Evolutionary conservation across 169 alveolate genomes (phyloP), one percentile per base, ranked within the genome.

Genomic region (Eimeria falciformis): DNA sequence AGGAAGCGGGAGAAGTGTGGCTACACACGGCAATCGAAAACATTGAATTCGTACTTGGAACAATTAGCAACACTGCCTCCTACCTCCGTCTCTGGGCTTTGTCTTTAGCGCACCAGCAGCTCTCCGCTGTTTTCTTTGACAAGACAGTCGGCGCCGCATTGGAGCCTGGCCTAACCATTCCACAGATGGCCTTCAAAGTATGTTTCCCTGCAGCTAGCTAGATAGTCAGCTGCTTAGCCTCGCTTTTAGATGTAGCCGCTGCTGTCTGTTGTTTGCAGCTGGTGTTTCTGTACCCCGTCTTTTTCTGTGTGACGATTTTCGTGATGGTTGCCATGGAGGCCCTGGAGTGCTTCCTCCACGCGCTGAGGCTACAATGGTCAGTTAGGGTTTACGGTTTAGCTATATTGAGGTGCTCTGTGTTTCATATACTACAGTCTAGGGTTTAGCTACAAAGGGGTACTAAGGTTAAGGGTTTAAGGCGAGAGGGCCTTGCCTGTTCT

Each of bases 41-140:
- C 21, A 99, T 99, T 58, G 99, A 99, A 96, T 99, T 98, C 93
- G 97, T 98, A 21, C 96, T 99, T 85, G 99, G 99, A 5, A 95
- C 95, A 33, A 97, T 99, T 56, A 98, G 99, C 84, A 99, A 99
- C 95, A 99, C 99, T 25, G 99, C 99, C 27, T 98, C 99, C 33
- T 99, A 99, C 95, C 97, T 99, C 90, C 98, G 99, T 91, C 96
- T 98, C 77, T 99, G 99, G 99, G 99, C 99, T 11, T 96, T 99
- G 85, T 98, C 99, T 18, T 96, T 99, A 83, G 99, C 99, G 0
- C 99, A 99, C 96, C 99, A 98, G 93, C 98, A 98, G 97, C 96
- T 99, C 50, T 97, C 99, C 3, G 94, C 27, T 11, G 82, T 88
- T 66, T 68, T 84, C 91, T 84, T 84, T 37, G 91, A 84, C 18